Evolutionary conservation across 106 monocot genomes (phyloP).

Genomic region (Dioscorea alata): DNA sequence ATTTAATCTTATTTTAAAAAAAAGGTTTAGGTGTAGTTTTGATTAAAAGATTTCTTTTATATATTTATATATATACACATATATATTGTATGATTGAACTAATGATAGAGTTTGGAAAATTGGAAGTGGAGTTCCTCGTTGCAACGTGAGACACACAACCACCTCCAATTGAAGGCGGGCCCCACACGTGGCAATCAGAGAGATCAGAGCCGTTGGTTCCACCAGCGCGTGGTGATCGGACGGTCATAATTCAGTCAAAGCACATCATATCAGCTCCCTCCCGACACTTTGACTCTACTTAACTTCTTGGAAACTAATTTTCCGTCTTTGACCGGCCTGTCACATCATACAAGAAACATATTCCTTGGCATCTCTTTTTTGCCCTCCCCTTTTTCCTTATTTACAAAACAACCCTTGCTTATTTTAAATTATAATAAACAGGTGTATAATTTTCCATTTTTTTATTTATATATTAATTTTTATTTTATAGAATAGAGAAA

Average conservation of each 20-base stretch:
- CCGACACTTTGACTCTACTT: conserved; percentile 28
- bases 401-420: not conserved
- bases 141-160: too few relatives aligned
- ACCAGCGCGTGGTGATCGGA: not conserved
- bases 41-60: too few relatives aligned
- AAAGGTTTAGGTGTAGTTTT: too few relatives aligned
- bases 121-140: too few relatives aligned
- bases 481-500: not conserved
- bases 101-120: too few relatives aligned
- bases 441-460: not conserved
- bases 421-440: not conserved
- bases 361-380: not conserved
- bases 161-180: not conserved
- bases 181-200: not conserved
- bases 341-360: conserved; percentile 5
- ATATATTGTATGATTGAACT: too few relatives aligned
- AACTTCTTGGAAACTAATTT: conserved; percentile 20
- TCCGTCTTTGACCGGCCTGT: conserved; percentile 45
- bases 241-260: conserved; percentile 3
- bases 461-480: not conserved
- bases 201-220: not conserved
- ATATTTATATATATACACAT: too few relatives aligned
- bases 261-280: not conserved
- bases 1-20: too few relatives aligned
- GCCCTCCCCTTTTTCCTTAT: not conserved